Percentiles rank a stretch among this genome's conserved stretches.
Conservation (phyloP, 2,329 filamentous ascomycete genomes). For the Verticillium tricorpus region DNA sequence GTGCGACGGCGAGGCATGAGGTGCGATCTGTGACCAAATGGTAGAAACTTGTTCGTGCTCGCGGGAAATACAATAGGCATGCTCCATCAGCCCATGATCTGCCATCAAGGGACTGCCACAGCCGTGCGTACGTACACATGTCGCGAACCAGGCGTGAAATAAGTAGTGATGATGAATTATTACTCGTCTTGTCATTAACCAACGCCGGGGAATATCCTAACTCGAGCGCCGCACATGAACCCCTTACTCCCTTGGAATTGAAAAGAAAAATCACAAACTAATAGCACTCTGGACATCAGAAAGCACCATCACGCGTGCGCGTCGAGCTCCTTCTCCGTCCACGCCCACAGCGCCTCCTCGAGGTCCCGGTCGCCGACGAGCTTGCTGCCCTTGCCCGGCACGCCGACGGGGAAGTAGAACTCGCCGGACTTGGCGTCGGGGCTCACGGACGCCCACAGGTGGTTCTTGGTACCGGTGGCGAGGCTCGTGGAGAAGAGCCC, state of each 20-base stretch:
- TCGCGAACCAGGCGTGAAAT: too few species aligned
- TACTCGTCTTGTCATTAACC: background rate
- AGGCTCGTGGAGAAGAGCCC: slow-evolving; percentile 2
- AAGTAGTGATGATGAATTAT: background rate
- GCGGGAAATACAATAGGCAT: too few species aligned
- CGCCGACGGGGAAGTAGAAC: slow-evolving; percentile 28
- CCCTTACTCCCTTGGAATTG: too few species aligned
- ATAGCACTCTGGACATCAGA: too few species aligned
- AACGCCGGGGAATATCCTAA: background rate
- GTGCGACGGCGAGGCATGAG: too few species aligned
- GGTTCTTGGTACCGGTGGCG: slow-evolving; percentile 20
- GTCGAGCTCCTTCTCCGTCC: slow-evolving; percentile 28
- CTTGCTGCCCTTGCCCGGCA: slow-evolving; percentile 17
- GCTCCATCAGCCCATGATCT: too few species aligned
- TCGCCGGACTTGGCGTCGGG: slow-evolving; percentile 19
- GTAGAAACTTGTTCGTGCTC: too few species aligned
- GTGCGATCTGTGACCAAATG: too few species aligned
- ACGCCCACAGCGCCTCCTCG: slow-evolving; percentile 25
- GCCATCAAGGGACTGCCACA: too few species aligned
- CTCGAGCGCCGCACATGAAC: too few species aligned
- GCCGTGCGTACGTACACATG: too few species aligned
- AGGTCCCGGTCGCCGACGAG: slow-evolving; percentile 15
- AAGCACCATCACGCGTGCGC: slow-evolving; percentile 4
- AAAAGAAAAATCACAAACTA: too few species aligned
- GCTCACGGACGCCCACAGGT: slow-evolving; percentile 25